Base-by-base conservation (phyloP, 108 stramenopile species). In the Cyclotella kingstonii region DNA sequence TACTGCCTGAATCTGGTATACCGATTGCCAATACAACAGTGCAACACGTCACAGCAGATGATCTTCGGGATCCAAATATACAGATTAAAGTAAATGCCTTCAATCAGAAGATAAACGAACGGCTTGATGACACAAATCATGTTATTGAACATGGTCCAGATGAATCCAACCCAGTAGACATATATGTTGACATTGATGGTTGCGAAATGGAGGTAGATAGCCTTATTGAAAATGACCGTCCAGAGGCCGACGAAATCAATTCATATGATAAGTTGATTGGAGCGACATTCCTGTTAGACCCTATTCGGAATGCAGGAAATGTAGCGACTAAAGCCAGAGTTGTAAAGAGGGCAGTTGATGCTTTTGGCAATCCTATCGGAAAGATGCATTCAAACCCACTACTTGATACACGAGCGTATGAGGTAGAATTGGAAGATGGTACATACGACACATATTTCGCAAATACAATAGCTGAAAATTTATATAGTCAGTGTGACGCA, bases 341-440 rank as follows among this genome's bases (percentile, higher is more conserved):
- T 3, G 19, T 10, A 17, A 8, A 33, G 2, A 1, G 41, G 6
- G 38, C n/a, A 0, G 30, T 10, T 1, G 21, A 39, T 3, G 42
- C 25, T 8, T 14, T 42, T 3, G 77, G 83, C 11, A 49, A 54
- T 2, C 38, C 38, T 0, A 62, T 80, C 19, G 82, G 82, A 0
- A 36, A 38, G 0, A 2, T 41, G 1, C 38, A 82, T 52, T 17
- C 41, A 10, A 79, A 79, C 26, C 81, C 77, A 36, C 11, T 82
- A 6, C 68, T 82, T 31, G 77, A 79, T 26, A 73, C 75, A 0
- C 12, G 43, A 3, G 18, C 47, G 5, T 80, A 69, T 51, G 76
- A 76, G 18, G 66, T 83, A 14, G 66, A 77, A 47, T 73, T 83
- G 7, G 29, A 26, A 25, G 59, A 78, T 35, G 79, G 79, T 17